Evolutionary conservation across 148 eudicot species (phyloP).

Genomic region (Rhododendron molle): DNA sequence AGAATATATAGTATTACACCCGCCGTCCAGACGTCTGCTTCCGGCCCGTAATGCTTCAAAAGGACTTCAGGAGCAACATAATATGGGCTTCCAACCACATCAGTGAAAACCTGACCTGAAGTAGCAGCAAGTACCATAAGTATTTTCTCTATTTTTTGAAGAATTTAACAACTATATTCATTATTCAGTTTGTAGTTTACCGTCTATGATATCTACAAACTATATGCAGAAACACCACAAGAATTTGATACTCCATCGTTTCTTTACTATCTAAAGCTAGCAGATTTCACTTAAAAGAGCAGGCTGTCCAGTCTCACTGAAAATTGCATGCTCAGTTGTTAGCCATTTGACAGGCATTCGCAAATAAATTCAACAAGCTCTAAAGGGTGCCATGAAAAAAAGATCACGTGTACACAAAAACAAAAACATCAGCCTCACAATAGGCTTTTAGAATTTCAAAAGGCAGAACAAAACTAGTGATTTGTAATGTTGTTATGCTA

Average conservation of each 20-base stretch:
- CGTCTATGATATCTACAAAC: background rate
- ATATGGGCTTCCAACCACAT: conserved; percentile 98
- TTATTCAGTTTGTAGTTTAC: background rate
- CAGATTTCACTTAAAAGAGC: background rate
- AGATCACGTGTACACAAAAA: background rate
- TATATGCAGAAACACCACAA: background rate
- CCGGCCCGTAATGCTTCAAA: conserved; percentile 86
- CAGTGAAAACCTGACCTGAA: conserved; percentile 84
- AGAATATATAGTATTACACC: conserved; percentile 92
- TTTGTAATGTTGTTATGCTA: background rate
- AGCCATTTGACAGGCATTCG: background rate
- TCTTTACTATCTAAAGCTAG: background rate
- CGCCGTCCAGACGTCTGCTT: conserved; percentile 98
- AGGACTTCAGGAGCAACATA: conserved; percentile 99
- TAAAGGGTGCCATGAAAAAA: background rate
- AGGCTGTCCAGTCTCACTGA: background rate
- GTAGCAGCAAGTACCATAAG: conserved; percentile 9
- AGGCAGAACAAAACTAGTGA: background rate
- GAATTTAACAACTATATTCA: background rate
- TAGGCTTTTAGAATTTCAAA: background rate
- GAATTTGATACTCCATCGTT: background rate
- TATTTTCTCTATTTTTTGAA: background rate
- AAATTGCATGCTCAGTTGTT: background rate
- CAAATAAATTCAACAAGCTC: background rate
- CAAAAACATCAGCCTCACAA: background rate